phyloP scores from a whole-genome alignment of 2,329 filamentous ascomycete species.

The Bimuria novae-zelandiae region DNA sequence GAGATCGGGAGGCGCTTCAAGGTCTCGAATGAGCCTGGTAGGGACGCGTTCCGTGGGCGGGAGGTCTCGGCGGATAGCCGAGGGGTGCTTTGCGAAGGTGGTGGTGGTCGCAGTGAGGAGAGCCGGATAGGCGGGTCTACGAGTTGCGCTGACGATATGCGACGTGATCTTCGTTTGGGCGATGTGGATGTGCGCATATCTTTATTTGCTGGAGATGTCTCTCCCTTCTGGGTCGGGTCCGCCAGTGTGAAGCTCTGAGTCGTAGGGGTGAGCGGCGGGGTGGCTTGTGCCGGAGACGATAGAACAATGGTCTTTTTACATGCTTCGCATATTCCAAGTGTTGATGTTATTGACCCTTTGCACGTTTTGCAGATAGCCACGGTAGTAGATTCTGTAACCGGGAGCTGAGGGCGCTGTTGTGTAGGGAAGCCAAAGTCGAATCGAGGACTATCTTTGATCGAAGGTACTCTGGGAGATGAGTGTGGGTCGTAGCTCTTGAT shows the following conservation, averaged over 20 bases:
- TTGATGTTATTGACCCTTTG: slow-evolving; percentile 30
- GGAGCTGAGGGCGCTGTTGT: slow-evolving; percentile 7
- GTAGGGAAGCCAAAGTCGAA: slow-evolving; percentile 32
- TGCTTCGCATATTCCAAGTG: slow-evolving; percentile 34
- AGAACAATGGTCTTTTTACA: slow-evolving; percentile 38
- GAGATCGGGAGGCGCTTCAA: slow-evolving; percentile 34
- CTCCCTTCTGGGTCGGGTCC: slow-evolving; percentile 27
- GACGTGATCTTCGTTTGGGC: slow-evolving; percentile 23
- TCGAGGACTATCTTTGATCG: slow-evolving; percentile 19
- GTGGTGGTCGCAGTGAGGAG: slow-evolving; percentile 35
- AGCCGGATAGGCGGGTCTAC: slow-evolving; percentile 35
- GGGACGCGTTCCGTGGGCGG: slow-evolving; percentile 32
- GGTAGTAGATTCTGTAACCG: slow-evolving; percentile 19
- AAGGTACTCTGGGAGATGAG: slow-evolving; percentile 5
- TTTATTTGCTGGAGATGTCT: slow-evolving; percentile 19
- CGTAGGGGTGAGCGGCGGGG: slow-evolving; percentile 32
- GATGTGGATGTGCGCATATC: slow-evolving; percentile 20
- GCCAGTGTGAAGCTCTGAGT: slow-evolving; percentile 29
- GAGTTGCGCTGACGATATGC: slow-evolving; percentile 25
- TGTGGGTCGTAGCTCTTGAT: slow-evolving; percentile 21
- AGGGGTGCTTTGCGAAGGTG: slow-evolving; percentile 12
- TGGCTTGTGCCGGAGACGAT: slow-evolving; percentile 25
- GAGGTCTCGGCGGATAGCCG: slow-evolving; percentile 11
- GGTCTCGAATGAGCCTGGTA: slow-evolving; percentile 37
- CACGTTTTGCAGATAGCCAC: slow-evolving; percentile 40